Evolutionary conservation across 352 stramenopile genomes (phyloP).

Genomic region (Globisporangium nodosum): DNA sequence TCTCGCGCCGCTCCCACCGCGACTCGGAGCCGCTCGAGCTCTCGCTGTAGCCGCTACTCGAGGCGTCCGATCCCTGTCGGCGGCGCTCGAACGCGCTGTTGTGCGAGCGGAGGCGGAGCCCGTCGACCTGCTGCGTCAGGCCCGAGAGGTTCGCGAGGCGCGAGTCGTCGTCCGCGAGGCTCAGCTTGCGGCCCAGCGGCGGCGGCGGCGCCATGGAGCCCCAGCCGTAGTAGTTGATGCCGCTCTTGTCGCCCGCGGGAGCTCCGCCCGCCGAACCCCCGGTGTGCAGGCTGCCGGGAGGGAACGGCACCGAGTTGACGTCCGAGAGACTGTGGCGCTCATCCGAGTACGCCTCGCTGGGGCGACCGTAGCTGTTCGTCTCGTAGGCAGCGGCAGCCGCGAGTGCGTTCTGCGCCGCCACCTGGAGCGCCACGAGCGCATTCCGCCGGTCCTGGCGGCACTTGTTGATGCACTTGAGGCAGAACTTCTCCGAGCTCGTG

Average conservation of each 20-base stretch:
- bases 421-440: constrained; percentile 17
- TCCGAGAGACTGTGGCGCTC: constrained; percentile 28
- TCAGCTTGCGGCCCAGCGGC: constrained; percentile 37
- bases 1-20: constrained; percentile 11
- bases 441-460: constrained; percentile 50
- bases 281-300: constrained; percentile 6
- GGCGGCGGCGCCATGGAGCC: constrained; percentile 37
- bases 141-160: constrained; percentile 18
- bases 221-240: constrained; percentile 54
- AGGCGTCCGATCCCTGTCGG: constrained; percentile 42
- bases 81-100: constrained; percentile 21
- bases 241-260: background rate
- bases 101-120: too few relatives aligned
- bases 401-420: constrained; percentile 5
- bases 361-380: constrained; percentile 13
- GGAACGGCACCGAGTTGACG: background rate
- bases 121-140: constrained; percentile 3
- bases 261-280: background rate
- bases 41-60: constrained; percentile 30
- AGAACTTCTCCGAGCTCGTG: constrained; percentile 75
- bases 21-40: constrained; percentile 12
- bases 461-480: constrained; percentile 75
- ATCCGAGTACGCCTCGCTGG: constrained; percentile 8
- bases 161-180: constrained; percentile 23
- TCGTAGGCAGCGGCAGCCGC: constrained; percentile 18